A percentile compares a stretch with the other conserved stretches of the same genome.
Evolutionary conservation across 441 rosid species (phyloP).

Genomic region (Corymbia calophylla): DNA sequence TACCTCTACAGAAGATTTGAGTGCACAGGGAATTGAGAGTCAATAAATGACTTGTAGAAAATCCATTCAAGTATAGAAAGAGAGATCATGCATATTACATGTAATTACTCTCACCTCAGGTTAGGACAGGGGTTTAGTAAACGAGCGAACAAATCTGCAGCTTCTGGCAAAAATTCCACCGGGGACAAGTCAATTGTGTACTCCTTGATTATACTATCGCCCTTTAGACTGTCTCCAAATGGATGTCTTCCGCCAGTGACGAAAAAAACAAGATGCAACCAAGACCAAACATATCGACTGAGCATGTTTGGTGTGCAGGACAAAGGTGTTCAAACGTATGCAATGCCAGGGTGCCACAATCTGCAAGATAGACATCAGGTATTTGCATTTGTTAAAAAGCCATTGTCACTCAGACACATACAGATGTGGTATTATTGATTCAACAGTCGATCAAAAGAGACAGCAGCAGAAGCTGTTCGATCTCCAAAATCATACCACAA

Average conservation of each 20-base stretch:
- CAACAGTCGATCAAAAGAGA: not conserved
- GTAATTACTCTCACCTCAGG: slow-evolving; percentile 39
- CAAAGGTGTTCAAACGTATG: slow-evolving; percentile 86
- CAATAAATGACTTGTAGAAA: not conserved
- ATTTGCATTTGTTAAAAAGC: not conserved
- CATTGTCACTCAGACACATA: not conserved
- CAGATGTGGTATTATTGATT: not conserved
- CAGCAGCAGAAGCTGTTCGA: not conserved
- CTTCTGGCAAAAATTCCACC: slow-evolving; percentile 68
- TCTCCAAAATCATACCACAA: not conserved
- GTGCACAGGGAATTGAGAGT: not conserved
- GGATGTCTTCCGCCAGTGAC: slow-evolving; percentile 86
- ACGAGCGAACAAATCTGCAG: slow-evolving; percentile 54
- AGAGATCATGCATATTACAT: not conserved
- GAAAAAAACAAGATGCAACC: slow-evolving; percentile 84
- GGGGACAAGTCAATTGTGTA: slow-evolving; percentile 56
- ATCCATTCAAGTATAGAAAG: not conserved
- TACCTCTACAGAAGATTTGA: not conserved
- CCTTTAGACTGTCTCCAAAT: slow-evolving; percentile 74
- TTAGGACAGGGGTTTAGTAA: slow-evolving; percentile 67
- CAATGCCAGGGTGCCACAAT: slow-evolving; percentile 96
- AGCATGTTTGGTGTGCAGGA: slow-evolving; percentile 82
- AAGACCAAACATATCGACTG: slow-evolving; percentile 63
- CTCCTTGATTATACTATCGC: slow-evolving; percentile 69
- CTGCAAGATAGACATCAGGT: slow-evolving; percentile 24